phyloP scores from a whole-genome alignment of 208 protist genomes.

The Phytomonas serpens region DNA sequence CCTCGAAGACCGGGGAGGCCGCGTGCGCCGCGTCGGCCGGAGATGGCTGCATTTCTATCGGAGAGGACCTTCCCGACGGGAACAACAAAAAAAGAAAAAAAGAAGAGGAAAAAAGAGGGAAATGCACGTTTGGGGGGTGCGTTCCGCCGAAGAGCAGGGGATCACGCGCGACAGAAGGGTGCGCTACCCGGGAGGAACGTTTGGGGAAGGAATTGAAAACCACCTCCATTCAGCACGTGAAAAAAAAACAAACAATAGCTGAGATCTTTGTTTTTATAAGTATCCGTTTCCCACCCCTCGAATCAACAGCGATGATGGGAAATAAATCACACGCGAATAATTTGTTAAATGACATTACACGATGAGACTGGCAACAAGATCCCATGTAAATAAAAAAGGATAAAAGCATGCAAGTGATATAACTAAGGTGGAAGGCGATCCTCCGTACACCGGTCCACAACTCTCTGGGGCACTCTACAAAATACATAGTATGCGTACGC shows the following conservation, averaged over 20 bases:
- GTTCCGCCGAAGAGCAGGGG: too few species aligned
- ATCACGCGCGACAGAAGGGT: background rate
- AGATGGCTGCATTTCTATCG: background rate
- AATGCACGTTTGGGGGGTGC: too few species aligned
- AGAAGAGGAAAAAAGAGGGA: too few species aligned
- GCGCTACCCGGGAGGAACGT: too few species aligned
- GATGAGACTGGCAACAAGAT: background rate
- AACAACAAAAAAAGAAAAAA: background rate
- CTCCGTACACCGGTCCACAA: background rate
- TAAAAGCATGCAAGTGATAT: constrained; percentile 6
- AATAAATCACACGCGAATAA: constrained; percentile 1
- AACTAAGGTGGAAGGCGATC: background rate
- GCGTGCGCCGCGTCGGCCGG: background rate
- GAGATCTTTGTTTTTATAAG: background rate
- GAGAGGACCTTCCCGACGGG: too few species aligned
- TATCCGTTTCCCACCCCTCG: background rate
- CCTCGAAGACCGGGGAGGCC: background rate
- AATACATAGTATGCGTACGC: background rate
- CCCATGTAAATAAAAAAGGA: background rate
- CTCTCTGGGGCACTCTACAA: background rate
- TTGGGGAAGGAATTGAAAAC: background rate
- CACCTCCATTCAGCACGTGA: background rate
- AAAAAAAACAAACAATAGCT: background rate
- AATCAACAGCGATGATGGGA: constrained; percentile 10
- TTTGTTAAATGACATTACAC: background rate